These are phyloP conservation scores for Calendula officinalis DNA, from an alignment of 129 eudicot species.

Conservation along the genomic window DNA sequence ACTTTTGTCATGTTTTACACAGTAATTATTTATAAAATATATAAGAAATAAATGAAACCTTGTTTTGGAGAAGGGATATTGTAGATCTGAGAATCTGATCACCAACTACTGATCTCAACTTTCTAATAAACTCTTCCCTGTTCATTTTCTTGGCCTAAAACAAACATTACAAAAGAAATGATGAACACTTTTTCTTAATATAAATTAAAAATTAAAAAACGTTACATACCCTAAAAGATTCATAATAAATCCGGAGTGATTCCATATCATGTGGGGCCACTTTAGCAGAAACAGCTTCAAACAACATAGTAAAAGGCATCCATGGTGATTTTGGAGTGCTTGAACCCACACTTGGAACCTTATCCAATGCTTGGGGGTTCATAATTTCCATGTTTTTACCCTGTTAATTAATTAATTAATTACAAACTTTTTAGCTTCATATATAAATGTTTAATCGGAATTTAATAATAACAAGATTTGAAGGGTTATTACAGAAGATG, in stretches of 20 bases:
- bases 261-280: constrained; percentile 44
- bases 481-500: constrained; percentile 19
- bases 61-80: constrained; percentile 43
- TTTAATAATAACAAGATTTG: too few species aligned
- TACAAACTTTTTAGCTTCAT: neutral
- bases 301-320: constrained; percentile 56
- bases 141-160: constrained; percentile 45
- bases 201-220: neutral
- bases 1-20: neutral
- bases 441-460: neutral
- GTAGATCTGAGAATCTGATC: constrained; percentile 53
- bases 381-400: constrained; percentile 22
- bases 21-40: neutral
- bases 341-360: constrained; percentile 40
- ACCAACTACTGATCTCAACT: constrained; percentile 55
- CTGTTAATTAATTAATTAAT: constrained; percentile 14
- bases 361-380: neutral
- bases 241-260: constrained; percentile 34
- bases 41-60: constrained; percentile 40
- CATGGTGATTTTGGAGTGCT: constrained; percentile 53
- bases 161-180: neutral
- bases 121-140: constrained; percentile 54
- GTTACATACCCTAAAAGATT: constrained; percentile 42
- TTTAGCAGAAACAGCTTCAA: constrained; percentile 46
- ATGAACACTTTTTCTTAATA: neutral